Percentiles rank a stretch among this genome's conserved stretches.
Evolutionary conservation across 441 rosid genomes (phyloP).

Genomic region (Gossypium gossypioides): DNA sequence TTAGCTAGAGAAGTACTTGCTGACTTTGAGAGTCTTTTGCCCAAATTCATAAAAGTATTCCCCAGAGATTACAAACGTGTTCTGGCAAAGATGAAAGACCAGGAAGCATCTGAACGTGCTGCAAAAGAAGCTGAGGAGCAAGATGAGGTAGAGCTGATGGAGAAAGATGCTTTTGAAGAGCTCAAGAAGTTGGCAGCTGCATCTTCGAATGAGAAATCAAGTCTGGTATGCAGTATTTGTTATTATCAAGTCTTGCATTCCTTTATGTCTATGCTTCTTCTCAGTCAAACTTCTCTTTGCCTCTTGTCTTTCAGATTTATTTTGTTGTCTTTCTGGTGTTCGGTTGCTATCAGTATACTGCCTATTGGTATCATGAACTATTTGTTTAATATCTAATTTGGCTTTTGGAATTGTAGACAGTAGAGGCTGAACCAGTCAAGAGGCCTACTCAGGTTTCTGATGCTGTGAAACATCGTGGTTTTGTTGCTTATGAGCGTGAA

Average conservation of each 20-base stretch:
- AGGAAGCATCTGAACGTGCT: slow-evolving; percentile 29
- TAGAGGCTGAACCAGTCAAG: slow-evolving; percentile 30
- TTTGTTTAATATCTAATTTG: slow-evolving; percentile 8
- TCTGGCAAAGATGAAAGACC: slow-evolving; percentile 66
- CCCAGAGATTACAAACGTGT: slow-evolving; percentile 96
- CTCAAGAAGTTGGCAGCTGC: slow-evolving; percentile 78
- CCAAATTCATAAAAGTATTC: slow-evolving; percentile 82
- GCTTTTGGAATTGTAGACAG: slow-evolving; percentile 27
- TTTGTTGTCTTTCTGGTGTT: not conserved
- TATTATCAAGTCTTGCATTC: not conserved
- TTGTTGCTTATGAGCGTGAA: slow-evolving; percentile 87
- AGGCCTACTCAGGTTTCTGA: slow-evolving; percentile 60
- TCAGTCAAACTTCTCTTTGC: not conserved
- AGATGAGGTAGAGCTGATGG: slow-evolving; percentile 48
- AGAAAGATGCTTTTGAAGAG: slow-evolving; percentile 82
- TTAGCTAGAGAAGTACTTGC: slow-evolving; percentile 83
- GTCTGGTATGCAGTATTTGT: slow-evolving; percentile 28
- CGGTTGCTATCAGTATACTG: not conserved
- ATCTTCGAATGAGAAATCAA: slow-evolving; percentile 37
- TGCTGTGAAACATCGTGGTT: slow-evolving; percentile 84
- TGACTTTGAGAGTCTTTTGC: slow-evolving; percentile 64
- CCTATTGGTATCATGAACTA: not conserved
- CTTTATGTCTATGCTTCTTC: not conserved
- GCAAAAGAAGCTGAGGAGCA: slow-evolving; percentile 44
- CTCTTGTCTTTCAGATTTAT: not conserved